Base-by-base conservation (phyloP, 192 early-diverging fungal species). In the Phlyctochytrium planicorne region DNA sequence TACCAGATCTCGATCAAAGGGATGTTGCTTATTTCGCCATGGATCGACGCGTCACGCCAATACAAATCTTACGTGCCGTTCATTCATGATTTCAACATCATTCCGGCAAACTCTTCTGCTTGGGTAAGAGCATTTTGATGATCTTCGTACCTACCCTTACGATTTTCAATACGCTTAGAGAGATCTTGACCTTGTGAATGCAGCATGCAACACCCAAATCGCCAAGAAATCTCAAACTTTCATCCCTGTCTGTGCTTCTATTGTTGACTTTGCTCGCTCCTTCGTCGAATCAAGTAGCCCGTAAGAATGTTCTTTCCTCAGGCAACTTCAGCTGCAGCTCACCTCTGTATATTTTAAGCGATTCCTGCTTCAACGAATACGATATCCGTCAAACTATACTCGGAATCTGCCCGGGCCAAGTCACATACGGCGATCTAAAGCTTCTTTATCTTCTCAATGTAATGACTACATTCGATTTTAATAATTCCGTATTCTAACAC, bases 141-240 rank as follows among this genome's bases (percentile, higher is more conserved):
- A n/a, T n/a, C n/a, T n/a, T n/a, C n/a, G n/a, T n/a, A n/a, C n/a
- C n/a, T n/a, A n/a, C n/a, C n/a, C n/a, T n/a, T n/a, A n/a, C n/a
- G n/a, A n/a, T n/a, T n/a, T n/a, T n/a, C n/a, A n/a, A n/a, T n/a
- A n/a, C n/a, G n/a, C 40, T 10, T n/a, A 14, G 12, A 14, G 12
- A n/a, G 40, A 50, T n/a, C 40, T 50, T n/a, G n/a, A 50, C 40
- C 40, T 50, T 10, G 12, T 50, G n/a, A 14, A 50, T n/a, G 10
- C 40, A n/a, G 40, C 40, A 10, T 50, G 40, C 40, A n/a, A 50
- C 12, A 50, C n/a, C 40, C 40, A 50, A n/a, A 50, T 50, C 40
- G 12, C 12, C 40, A 10, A n/a, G 10, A 50, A n/a, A 10, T n/a
- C 40, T n/a, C 12, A 10, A 10, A 50, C 40, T n/a, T 50, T 14